phyloP scores from a whole-genome alignment of 345 rosid species.

The Bruguiera gymnorhiza region DNA sequence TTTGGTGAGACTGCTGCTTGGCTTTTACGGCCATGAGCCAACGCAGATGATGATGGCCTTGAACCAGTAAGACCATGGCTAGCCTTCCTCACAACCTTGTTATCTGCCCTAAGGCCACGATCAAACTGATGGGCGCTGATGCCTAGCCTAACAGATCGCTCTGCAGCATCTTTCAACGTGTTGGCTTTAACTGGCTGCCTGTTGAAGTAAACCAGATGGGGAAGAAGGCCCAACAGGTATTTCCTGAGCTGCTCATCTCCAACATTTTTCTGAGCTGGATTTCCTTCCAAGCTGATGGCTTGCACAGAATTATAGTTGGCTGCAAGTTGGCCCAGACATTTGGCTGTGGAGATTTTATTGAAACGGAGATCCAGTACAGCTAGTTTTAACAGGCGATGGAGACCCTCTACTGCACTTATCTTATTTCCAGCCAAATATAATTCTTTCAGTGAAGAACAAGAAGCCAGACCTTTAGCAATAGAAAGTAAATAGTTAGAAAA shows the following conservation, averaged over 20 bases:
- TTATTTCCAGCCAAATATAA: constrained; percentile 91
- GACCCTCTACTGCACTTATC: constrained; percentile 92
- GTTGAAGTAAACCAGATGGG: constrained; percentile 75
- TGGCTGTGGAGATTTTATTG: constrained; percentile 86
- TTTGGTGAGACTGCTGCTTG: constrained; percentile 43
- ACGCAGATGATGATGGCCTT: constrained; percentile 42
- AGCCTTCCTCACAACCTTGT: constrained; percentile 57
- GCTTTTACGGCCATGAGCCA: constrained; percentile 42
- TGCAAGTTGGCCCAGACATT: constrained; percentile 88
- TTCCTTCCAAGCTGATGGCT: constrained; percentile 95
- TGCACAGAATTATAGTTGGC: constrained; percentile 92
- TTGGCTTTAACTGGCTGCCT: constrained; percentile 61
- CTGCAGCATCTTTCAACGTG: constrained; percentile 57
- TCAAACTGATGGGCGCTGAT: constrained; percentile 59
- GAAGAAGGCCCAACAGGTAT: constrained; percentile 74
- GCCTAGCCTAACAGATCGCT: constrained; percentile 61
- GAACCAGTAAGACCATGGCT: constrained; percentile 42
- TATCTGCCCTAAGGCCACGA: constrained; percentile 60
- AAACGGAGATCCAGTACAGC: constrained; percentile 77
- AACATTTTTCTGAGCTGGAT: constrained; percentile 92
- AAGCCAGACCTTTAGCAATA: constrained; percentile 66
- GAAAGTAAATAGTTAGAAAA: not conserved
- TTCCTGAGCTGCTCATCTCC: constrained; percentile 94
- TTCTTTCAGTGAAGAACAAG: constrained; percentile 91
- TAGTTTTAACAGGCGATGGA: constrained; percentile 85